Conservation (phyloP, 176 grass and related monocot species). For the Avena eriantha region DNA sequence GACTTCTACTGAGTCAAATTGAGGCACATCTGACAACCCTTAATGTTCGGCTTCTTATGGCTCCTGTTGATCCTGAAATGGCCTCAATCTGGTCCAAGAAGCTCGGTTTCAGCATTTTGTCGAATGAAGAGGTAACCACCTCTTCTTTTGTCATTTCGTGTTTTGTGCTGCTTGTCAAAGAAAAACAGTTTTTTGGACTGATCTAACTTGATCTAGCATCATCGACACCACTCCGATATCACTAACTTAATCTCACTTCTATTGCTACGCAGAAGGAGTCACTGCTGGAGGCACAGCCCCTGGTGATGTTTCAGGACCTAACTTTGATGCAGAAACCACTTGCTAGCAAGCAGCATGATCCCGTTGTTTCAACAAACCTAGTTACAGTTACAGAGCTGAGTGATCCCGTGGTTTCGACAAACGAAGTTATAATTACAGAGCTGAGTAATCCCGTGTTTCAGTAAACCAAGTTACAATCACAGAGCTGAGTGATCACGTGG, state of each 20-base stretch:
- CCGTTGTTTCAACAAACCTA: background rate
- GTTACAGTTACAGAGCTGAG: background rate
- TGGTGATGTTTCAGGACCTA: conserved; percentile 62
- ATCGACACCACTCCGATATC: background rate
- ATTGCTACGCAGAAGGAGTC: conserved; percentile 42
- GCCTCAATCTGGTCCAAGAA: conserved; percentile 72
- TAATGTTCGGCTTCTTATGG: conserved; percentile 54
- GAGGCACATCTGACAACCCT: conserved; percentile 54
- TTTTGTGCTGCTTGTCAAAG: background rate
- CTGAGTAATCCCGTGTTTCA: background rate
- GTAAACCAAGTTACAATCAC: background rate
- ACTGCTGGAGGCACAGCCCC: conserved; percentile 36
- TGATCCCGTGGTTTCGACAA: background rate
- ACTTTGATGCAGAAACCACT: conserved; percentile 53
- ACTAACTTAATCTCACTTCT: conserved; percentile 21
- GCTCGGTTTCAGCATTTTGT: conserved; percentile 72
- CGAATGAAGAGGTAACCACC: conserved; percentile 62
- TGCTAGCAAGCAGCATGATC: conserved; percentile 32
- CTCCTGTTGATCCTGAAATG: conserved; percentile 66
- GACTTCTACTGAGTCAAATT: conserved; percentile 61
- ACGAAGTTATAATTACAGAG: background rate
- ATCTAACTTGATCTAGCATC: background rate
- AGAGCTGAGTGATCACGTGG: background rate
- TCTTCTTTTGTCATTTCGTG: background rate
- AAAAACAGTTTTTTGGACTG: background rate